Percentiles rank a stretch among this genome's conserved stretches.
Evolutionary conservation across 106 monocot species (phyloP).

Genomic region (Acanthochlamys bracteata): DNA sequence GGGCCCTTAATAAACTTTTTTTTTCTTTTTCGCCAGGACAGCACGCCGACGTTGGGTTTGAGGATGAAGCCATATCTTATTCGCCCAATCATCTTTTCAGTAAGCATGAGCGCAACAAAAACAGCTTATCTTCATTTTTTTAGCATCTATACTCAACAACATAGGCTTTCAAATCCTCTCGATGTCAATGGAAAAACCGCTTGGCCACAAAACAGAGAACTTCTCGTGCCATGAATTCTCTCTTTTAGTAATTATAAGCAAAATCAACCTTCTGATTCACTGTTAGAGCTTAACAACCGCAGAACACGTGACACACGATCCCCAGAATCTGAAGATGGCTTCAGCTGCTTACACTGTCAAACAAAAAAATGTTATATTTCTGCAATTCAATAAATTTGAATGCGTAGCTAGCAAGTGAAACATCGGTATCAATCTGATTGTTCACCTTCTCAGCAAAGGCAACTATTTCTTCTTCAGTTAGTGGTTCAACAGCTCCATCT

Average conservation of each 20-base stretch:
- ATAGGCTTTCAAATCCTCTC: slow-evolving; percentile 4
- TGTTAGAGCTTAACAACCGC: background rate
- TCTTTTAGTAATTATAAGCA: background rate
- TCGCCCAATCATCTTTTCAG: slow-evolving; percentile 5
- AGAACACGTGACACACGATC: background rate
- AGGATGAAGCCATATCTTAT: slow-evolving; percentile 13
- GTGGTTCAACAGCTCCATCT: slow-evolving; percentile 17
- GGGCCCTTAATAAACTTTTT: background rate
- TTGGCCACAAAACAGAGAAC: slow-evolving; percentile 7
- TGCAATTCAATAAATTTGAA: background rate
- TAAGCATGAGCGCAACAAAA: slow-evolving; percentile 1
- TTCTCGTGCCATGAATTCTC: background rate
- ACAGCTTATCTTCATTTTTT: background rate
- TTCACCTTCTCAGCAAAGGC: slow-evolving; percentile 19
- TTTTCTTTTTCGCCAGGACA: background rate
- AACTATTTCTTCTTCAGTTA: slow-evolving; percentile 35
- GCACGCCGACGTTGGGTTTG: background rate
- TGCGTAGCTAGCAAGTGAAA: background rate
- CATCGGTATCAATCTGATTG: background rate
- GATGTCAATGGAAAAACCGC: slow-evolving; percentile 13
- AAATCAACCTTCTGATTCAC: slow-evolving; percentile 3
- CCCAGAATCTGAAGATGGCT: background rate
- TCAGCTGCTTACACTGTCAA: background rate
- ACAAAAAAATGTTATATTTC: background rate
- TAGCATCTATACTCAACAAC: background rate